A percentile compares a stretch with the other conserved stretches of the same genome.
Conservation (phyloP, 495 filamentous ascomycete genomes). For the Podospora appendiculata region DNA sequence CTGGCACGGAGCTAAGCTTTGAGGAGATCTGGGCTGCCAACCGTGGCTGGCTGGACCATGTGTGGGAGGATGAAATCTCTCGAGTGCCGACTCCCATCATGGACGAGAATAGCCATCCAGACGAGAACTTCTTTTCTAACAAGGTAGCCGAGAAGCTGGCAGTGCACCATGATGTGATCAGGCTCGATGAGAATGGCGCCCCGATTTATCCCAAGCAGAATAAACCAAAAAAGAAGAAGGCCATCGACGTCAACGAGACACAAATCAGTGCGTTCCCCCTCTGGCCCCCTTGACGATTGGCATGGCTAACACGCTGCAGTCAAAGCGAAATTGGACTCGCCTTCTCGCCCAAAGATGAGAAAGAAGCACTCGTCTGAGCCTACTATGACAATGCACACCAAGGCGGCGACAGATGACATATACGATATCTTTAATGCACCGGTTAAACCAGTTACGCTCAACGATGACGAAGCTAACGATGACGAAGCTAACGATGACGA, state of each 20-base stretch:
- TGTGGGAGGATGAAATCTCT: constrained; percentile 52
- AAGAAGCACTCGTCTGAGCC: constrained; percentile 59
- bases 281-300: neutral
- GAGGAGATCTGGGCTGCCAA: constrained; percentile 81
- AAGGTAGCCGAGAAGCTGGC: constrained; percentile 32
- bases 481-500: constrained; percentile 62
- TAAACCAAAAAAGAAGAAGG: constrained; percentile 56
- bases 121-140: constrained; percentile 16
- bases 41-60: constrained; percentile 66
- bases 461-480: constrained; percentile 43
- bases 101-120: constrained; percentile 7
- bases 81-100: constrained; percentile 1
- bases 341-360: constrained; percentile 70
- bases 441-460: constrained; percentile 42
- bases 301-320: constrained; percentile 43
- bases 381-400: constrained; percentile 96
- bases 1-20: constrained; percentile 68
- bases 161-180: constrained; percentile 35
- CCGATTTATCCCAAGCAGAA: constrained; percentile 21
- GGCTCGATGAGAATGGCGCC: constrained; percentile 46
- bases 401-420: constrained; percentile 92
- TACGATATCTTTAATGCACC: constrained; percentile 96
- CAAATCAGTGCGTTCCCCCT: constrained; percentile 61
- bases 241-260: constrained; percentile 72
- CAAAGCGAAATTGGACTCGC: constrained; percentile 86